Conservation (phyloP, 345 rosid genomes). For the Gossypium bickii region DNA sequence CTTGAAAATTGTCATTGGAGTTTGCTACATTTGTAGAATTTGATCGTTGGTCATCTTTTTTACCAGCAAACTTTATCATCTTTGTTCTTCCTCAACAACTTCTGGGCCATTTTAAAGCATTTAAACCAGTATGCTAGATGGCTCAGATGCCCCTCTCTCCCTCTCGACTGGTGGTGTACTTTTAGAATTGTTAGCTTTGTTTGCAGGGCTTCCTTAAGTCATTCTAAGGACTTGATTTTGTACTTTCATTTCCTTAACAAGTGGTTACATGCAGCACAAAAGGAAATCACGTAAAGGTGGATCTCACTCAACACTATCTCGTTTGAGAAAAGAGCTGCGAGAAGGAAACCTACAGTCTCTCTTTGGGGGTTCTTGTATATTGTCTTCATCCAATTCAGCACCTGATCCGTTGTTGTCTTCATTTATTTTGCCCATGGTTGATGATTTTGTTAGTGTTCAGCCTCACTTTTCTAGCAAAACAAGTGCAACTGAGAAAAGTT, state of each 20-base stretch:
- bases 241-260: conserved; percentile 51
- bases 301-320: conserved; percentile 65
- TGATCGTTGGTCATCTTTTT: background rate
- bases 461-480: conserved; percentile 44
- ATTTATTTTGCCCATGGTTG: conserved; percentile 71
- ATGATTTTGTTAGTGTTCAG: conserved; percentile 41
- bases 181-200: background rate
- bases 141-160: background rate
- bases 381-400: conserved; percentile 67
- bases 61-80: background rate
- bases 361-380: conserved; percentile 60
- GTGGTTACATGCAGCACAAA: conserved; percentile 73
- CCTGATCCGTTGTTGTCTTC: conserved; percentile 89
- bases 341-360: conserved; percentile 85
- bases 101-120: background rate
- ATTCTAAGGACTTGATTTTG: background rate
- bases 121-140: background rate
- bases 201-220: background rate
- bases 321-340: conserved; percentile 77
- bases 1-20: background rate
- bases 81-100: background rate
- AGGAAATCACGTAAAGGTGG: conserved; percentile 83
- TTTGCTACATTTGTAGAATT: conserved; percentile 7
- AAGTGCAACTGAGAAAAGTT: conserved; percentile 41
- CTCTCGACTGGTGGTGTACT: too few species aligned